A percentile compares a stretch with the other conserved stretches of the same genome.
These are phyloP conservation scores for Fusarium cicatricum DNA, from an alignment of 2,329 filamentous ascomycete species.

Conservation along the genomic window DNA sequence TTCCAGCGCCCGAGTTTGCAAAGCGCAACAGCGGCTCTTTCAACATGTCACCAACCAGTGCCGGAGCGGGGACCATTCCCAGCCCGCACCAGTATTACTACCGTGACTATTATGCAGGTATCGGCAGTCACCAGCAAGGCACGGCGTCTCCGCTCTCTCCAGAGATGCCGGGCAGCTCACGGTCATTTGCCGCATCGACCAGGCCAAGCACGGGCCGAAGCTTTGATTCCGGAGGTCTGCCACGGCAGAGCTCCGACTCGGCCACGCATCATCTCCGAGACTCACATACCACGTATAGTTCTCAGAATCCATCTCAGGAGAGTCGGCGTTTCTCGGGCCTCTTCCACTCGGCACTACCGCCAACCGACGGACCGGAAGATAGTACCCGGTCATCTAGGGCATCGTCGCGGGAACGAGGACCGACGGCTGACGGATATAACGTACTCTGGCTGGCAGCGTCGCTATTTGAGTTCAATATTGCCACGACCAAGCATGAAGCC, in stretches of 20 bases:
- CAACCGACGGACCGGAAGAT: constrained; percentile 71
- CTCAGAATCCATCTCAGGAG: constrained; percentile 55
- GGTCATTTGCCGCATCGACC: constrained; percentile 56
- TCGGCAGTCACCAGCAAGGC: constrained; percentile 55
- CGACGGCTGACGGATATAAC: constrained; percentile 66
- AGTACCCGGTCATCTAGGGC: constrained; percentile 64
- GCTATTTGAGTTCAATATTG: constrained; percentile 97
- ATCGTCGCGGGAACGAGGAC: constrained; percentile 66
- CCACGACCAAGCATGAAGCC: constrained; percentile 87
- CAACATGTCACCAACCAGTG: constrained; percentile 63
- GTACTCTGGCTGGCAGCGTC: constrained; percentile 92
- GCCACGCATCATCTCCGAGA: constrained; percentile 57
- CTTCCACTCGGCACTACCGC: constrained; percentile 87
- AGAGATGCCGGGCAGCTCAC: constrained; percentile 59
- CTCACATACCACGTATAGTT: constrained; percentile 64
- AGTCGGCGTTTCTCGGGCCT: constrained; percentile 73
- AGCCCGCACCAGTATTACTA: constrained; percentile 66
- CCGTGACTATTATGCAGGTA: constrained; percentile 51
- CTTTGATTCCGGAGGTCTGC: constrained; percentile 60
- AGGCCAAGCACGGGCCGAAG: constrained; percentile 69
- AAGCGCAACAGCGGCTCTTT: constrained; percentile 73
- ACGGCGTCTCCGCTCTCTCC: constrained; percentile 64
- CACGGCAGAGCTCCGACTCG: constrained; percentile 63
- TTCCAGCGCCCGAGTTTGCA: constrained; percentile 72
- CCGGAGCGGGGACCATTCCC: constrained; percentile 45